Conservation (phyloP, 805 yeast species). For the Teunomyces lycoperdinae region DNA sequence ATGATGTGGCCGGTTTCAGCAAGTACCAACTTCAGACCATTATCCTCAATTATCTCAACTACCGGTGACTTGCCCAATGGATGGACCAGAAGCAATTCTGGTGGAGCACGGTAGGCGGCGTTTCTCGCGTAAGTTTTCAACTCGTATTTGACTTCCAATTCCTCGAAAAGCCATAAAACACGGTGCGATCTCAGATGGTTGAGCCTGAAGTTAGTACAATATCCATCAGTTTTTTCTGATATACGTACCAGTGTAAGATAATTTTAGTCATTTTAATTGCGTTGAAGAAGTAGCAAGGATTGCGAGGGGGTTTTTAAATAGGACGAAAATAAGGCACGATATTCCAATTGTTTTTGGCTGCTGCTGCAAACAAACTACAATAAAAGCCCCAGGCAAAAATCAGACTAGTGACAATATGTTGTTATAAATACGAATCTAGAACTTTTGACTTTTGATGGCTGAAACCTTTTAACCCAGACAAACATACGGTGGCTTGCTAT, state of each 20-base stretch:
- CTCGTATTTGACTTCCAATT: constrained; percentile 31
- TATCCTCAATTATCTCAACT: constrained; percentile 24
- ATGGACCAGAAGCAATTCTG: constrained; percentile 28
- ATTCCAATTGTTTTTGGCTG: not conserved
- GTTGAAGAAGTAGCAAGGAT: not conserved
- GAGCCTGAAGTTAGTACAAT: constrained; percentile 20
- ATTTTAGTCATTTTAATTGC: constrained; percentile 6
- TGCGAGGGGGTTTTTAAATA: not conserved
- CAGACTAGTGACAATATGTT: too few species aligned
- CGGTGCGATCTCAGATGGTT: constrained; percentile 35
- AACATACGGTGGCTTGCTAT: too few species aligned
- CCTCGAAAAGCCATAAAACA: constrained; percentile 38
- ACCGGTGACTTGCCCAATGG: constrained; percentile 40
- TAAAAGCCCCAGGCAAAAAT: too few species aligned
- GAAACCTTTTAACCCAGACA: too few species aligned
- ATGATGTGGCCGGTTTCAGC: constrained; percentile 64
- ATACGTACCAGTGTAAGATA: constrained; percentile 23
- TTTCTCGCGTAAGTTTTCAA: constrained; percentile 28
- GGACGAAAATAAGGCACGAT: not conserved
- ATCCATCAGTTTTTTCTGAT: not conserved
- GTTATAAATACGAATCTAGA: too few species aligned
- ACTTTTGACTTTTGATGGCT: too few species aligned
- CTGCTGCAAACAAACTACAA: not conserved
- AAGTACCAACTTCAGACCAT: constrained; percentile 8
- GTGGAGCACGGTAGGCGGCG: constrained; percentile 29